Conservation (phyloP, 2,329 filamentous ascomycete genomes). For the Albifimbria verrucaria region DNA sequence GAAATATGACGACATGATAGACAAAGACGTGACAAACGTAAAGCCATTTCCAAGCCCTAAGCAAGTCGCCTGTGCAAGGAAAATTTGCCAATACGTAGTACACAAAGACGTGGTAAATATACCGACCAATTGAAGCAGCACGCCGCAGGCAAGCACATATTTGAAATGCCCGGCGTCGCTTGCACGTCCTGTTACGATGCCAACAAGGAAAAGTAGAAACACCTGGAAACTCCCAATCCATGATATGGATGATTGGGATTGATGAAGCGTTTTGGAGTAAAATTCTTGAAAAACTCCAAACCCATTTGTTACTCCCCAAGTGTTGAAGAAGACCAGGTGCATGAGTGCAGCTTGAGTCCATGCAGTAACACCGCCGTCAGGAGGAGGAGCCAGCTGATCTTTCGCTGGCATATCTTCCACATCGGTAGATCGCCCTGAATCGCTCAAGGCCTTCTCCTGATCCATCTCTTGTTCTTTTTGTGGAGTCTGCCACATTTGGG, state of each 20-base stretch:
- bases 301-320: conserved; percentile 44
- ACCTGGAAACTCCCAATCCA: conserved; percentile 44
- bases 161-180: conserved; percentile 42
- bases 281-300: conserved; percentile 45
- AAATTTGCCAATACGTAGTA: conserved; percentile 44
- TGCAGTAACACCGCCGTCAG: conserved; percentile 16
- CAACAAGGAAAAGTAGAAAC: conserved; percentile 38
- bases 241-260: conserved; percentile 34
- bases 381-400: not conserved
- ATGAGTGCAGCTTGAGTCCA: conserved; percentile 30
- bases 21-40: conserved; percentile 55
- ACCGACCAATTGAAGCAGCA: conserved; percentile 37
- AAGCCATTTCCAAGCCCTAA: conserved; percentile 51
- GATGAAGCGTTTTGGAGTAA: conserved; percentile 31
- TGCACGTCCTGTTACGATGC: conserved; percentile 37
- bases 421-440: not conserved
- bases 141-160: conserved; percentile 32
- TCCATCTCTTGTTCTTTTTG: not conserved
- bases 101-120: conserved; percentile 41
- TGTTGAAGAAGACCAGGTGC: conserved; percentile 39
- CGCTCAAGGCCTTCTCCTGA: not conserved
- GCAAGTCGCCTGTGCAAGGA: conserved; percentile 47
- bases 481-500: too few species aligned
- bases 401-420: not conserved
- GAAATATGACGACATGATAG: conserved; percentile 63